A percentile compares a stretch with the other conserved stretches of the same genome.
Conservation (phyloP, 345 rosid species). For the Corymbia maculata region DNA sequence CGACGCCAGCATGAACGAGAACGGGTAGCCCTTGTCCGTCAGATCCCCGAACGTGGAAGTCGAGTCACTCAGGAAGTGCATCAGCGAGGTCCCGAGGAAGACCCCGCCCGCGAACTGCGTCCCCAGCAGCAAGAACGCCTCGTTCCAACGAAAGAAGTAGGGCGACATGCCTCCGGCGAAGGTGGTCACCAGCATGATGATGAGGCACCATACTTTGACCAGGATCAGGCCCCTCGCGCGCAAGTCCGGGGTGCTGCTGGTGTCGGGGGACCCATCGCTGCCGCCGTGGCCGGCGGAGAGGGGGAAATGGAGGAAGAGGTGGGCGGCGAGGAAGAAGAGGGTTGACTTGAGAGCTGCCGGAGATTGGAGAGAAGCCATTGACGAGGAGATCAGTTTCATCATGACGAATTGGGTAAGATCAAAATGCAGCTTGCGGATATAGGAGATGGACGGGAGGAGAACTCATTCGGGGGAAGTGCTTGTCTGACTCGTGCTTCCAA, state of each 20-base stretch:
- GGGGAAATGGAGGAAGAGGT: constrained; percentile 20
- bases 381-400: neutral
- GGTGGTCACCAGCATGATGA: constrained; percentile 57
- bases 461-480: neutral
- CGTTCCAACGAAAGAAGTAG: constrained; percentile 63
- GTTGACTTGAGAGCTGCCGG: neutral
- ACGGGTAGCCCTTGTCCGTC: constrained; percentile 51
- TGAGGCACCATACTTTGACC: constrained; percentile 68
- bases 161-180: constrained; percentile 68
- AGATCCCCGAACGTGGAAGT: constrained; percentile 41
- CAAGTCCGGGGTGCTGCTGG: constrained; percentile 2
- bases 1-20: constrained; percentile 68
- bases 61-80: constrained; percentile 72
- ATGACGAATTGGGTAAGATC: neutral
- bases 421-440: neutral
- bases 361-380: neutral
- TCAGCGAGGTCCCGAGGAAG: constrained; percentile 60
- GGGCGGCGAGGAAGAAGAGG: neutral
- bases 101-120: constrained; percentile 80
- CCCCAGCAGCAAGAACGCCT: constrained; percentile 64
- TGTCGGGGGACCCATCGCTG: constrained; percentile 1
- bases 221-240: constrained; percentile 32
- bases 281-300: constrained; percentile 37
- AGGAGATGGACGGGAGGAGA: neutral
- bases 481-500: neutral